phyloP scores from a whole-genome alignment of 345 rosid species.

The Pistacia atlantica region DNA sequence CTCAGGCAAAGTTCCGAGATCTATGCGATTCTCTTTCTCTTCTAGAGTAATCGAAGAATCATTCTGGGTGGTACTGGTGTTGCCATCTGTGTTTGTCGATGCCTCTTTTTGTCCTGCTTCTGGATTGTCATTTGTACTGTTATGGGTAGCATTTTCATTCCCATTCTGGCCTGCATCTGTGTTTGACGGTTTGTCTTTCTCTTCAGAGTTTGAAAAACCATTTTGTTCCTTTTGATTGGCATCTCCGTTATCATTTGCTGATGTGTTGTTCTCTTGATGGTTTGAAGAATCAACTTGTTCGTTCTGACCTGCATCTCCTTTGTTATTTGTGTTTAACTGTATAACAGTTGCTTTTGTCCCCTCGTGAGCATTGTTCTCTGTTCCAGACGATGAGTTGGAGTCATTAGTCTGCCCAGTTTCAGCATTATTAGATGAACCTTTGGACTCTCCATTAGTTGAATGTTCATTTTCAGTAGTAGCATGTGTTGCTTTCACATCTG shows the following conservation, averaged over 20 bases:
- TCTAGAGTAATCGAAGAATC: conserved; percentile 44
- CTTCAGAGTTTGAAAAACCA: conserved; percentile 19
- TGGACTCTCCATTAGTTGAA: conserved; percentile 35
- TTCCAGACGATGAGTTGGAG: conserved; percentile 13
- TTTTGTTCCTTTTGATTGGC: conserved; percentile 27
- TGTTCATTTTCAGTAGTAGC: conserved; percentile 39
- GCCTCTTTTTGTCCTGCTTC: conserved; percentile 37
- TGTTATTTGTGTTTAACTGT: conserved; percentile 29
- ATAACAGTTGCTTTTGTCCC: conserved; percentile 28
- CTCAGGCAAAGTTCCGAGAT: conserved; percentile 54
- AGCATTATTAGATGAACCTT: conserved; percentile 24
- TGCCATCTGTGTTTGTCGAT: conserved; percentile 23
- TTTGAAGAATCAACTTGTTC: conserved; percentile 33
- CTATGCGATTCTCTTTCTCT: conserved; percentile 52
- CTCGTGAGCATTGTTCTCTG: conserved; percentile 26
- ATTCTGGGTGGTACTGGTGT: conserved; percentile 32
- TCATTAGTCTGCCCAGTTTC: conserved; percentile 31
- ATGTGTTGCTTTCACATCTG: conserved; percentile 38
- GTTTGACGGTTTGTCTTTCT: conserved; percentile 22
- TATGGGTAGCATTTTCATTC: conserved; percentile 24
- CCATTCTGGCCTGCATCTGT: conserved; percentile 37
- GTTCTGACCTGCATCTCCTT: conserved; percentile 28
- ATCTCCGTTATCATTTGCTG: conserved; percentile 26
- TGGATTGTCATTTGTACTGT: conserved; percentile 24
- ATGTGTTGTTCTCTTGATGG: conserved; percentile 27